Evolutionary conservation across 2,329 filamentous ascomycete species (phyloP), one percentile per base, ranked within the genome.

Genomic region (Diaporthe capsici): DNA sequence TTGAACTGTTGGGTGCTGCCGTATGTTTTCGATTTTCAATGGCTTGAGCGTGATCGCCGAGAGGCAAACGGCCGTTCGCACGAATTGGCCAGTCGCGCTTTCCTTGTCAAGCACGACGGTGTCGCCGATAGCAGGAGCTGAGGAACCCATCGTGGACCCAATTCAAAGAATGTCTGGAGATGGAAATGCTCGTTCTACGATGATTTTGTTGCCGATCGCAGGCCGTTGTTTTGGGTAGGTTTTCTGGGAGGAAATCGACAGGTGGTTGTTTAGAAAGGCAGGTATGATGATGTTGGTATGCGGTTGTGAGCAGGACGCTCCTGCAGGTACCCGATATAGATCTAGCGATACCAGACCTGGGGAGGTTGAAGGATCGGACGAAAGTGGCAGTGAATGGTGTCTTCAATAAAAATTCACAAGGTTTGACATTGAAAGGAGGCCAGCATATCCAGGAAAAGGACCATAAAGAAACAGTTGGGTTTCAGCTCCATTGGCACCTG

Each of bases 41-140:
- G 90, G 84, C 74, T 88, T 87, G 0, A 86, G 85, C 2, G 89
- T 89, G 37, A 93, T 85, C 1, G 91, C 88, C 13, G 91, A 87
- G 7, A 93, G 83, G 1, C 85, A 85, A 53, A 90, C 85, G 5
- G 90, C 90, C 1, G 91, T 83, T 58, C 91, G 84, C 1, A 92
- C 87, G 0, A 92, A 82, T 78, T 93, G 91, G 2, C 91, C 91
- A 6, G 90, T 91, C 9, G 91, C 91, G 80, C 92, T 90, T 2
- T 91, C 90, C 13, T 90, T 91, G 78, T 92, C 89, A 2, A 92
- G 81, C 73, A 86, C 83, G 37, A 91, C 85, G 3, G 67, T 44
- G 17, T 74, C 60, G 22, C 60, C 60, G 7, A 55, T 60, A n/a
- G 10, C 31, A 39, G 60, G 65, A 17, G 17, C 65, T 34, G 67